A percentile compares a stretch with the other conserved stretches of the same genome.
These are phyloP conservation scores for Alternaria brassicicola DNA, from an alignment of 2,329 filamentous ascomycete species.

Conservation along the genomic window DNA sequence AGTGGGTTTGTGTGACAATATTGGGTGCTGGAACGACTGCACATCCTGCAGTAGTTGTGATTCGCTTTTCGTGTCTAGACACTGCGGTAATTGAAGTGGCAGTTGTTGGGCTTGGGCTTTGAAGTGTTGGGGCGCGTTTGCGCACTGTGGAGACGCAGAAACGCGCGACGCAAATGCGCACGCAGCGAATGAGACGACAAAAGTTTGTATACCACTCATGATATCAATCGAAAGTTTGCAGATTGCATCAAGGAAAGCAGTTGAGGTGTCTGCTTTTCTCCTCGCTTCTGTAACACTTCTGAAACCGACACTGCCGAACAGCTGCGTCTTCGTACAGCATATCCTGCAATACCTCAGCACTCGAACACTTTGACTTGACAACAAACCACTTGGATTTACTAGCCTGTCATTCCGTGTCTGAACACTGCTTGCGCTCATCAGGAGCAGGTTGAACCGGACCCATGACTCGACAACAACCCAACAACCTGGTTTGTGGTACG, in stretches of 20 bases:
- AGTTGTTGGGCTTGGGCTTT: constrained; percentile 12
- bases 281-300: constrained; percentile 25
- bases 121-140: constrained; percentile 15
- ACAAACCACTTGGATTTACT: neutral
- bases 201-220: constrained; percentile 17
- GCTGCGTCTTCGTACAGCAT: neutral
- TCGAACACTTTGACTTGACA: neutral
- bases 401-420: neutral
- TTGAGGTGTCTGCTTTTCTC: constrained; percentile 12
- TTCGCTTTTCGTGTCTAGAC: constrained; percentile 1
- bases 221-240: neutral
- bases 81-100: constrained; percentile 15
- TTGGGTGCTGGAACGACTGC: constrained; percentile 4
- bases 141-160: constrained; percentile 12
- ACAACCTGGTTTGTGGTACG: neutral
- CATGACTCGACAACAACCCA: neutral
- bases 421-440: neutral
- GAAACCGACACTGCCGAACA: constrained; percentile 19
- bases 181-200: constrained; percentile 12
- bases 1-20: constrained; percentile 22
- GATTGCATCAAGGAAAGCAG: constrained; percentile 2
- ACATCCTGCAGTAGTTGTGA: neutral
- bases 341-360: neutral
- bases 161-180: constrained; percentile 1
- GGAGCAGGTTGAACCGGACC: neutral